phyloP scores from a whole-genome alignment of 1,284 basidiomycete species.

The Rhodotorula sp. region DNA sequence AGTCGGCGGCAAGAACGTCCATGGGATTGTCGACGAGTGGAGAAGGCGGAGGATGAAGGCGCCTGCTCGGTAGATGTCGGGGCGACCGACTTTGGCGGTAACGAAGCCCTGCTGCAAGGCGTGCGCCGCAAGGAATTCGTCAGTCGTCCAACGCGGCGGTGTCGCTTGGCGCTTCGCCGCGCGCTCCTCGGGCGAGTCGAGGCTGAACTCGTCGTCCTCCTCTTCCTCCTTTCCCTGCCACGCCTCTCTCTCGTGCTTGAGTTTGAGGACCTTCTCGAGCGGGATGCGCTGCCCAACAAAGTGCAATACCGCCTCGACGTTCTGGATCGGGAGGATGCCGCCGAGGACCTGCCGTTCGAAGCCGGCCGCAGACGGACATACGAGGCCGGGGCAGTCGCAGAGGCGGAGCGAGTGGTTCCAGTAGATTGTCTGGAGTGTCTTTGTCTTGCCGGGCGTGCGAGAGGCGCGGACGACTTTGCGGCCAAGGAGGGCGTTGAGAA shows the following conservation, averaged over 20 bases:
- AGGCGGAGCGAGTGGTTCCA: slow-evolving; percentile 77
- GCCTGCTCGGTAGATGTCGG: slow-evolving; percentile 82
- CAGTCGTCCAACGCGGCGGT: slow-evolving; percentile 65
- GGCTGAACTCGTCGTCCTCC: slow-evolving; percentile 51
- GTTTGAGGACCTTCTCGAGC: slow-evolving; percentile 67
- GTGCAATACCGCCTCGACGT: slow-evolving; percentile 57
- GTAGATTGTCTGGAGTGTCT: slow-evolving; percentile 66
- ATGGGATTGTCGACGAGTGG: slow-evolving; percentile 43
- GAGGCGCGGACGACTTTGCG: slow-evolving; percentile 77
- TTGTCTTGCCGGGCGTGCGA: slow-evolving; percentile 78
- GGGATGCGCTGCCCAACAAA: slow-evolving; percentile 69
- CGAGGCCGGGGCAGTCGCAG: slow-evolving; percentile 71
- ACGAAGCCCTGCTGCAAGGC: slow-evolving; percentile 65
- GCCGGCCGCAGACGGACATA: slow-evolving; percentile 44
- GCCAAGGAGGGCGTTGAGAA: slow-evolving; percentile 86
- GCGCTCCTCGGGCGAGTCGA: slow-evolving; percentile 44
- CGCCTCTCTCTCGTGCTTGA: slow-evolving; percentile 54
- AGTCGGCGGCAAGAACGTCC: slow-evolving; percentile 36
- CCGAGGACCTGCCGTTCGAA: slow-evolving; percentile 61
- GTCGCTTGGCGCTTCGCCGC: slow-evolving; percentile 24
- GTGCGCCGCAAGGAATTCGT: slow-evolving; percentile 73
- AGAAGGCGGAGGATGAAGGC: slow-evolving; percentile 60
- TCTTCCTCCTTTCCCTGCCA: slow-evolving; percentile 51
- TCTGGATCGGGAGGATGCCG: slow-evolving; percentile 79
- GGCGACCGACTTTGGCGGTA: slow-evolving; percentile 82